Conservation (phyloP, 257 asterid species). For the Perilla frutescens region DNA sequence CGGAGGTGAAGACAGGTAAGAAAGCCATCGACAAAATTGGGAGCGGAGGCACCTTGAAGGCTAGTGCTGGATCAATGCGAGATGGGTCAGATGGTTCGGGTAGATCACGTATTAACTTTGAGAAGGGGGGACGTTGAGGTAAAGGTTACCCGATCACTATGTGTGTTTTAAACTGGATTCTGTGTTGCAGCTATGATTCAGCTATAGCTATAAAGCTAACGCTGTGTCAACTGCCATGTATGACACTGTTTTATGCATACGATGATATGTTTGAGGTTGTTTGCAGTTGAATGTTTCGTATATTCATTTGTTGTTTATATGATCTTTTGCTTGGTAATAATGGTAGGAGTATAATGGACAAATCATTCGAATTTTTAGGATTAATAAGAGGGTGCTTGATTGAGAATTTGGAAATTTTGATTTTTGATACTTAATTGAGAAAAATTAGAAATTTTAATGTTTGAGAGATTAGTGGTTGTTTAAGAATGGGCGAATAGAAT, state of each 20-base stretch:
- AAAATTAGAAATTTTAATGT: too few species aligned
- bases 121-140: constrained; percentile 51
- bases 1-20: constrained; percentile 88
- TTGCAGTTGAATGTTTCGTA: background rate
- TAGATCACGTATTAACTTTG: constrained; percentile 48
- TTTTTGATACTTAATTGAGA: too few species aligned
- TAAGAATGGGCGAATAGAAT: too few species aligned
- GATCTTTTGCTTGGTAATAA: background rate
- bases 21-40: constrained; percentile 85
- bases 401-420: too few species aligned
- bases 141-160: background rate
- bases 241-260: background rate
- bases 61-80: constrained; percentile 63
- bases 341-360: background rate
- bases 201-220: background rate
- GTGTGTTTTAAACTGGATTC: background rate
- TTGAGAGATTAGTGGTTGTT: too few species aligned
- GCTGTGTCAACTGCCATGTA: background rate
- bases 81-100: constrained; percentile 55
- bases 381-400: too few species aligned
- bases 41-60: constrained; percentile 59
- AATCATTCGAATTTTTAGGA: background rate
- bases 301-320: background rate
- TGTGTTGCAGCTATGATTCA: background rate
- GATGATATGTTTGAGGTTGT: constrained; percentile 22